Evolutionary conservation across 495 filamentous ascomycete genomes (phyloP).

Genomic region (Penicillium alfredii): DNA sequence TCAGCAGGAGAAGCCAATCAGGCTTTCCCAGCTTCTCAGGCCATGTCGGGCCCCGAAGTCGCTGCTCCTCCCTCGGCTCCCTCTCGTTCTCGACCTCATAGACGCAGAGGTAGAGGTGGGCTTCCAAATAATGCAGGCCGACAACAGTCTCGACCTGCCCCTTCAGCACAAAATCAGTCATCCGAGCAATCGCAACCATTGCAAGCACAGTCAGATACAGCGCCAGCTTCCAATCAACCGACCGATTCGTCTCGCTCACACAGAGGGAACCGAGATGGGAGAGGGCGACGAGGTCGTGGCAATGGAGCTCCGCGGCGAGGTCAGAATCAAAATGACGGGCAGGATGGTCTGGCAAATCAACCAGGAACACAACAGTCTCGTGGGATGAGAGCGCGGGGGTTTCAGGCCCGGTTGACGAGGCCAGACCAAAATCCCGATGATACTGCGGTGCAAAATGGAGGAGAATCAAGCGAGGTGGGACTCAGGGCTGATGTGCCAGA

Average conservation of each 20-base stretch:
- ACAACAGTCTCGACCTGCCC: slow-evolving; percentile 7
- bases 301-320: slow-evolving; percentile 19
- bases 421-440: slow-evolving; percentile 21
- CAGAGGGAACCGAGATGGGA: slow-evolving; percentile 32
- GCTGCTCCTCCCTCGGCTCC: slow-evolving; percentile 16
- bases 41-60: slow-evolving; percentile 17
- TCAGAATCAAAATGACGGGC: slow-evolving; percentile 20
- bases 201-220: slow-evolving; percentile 4
- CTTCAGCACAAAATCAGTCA: not conserved
- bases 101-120: slow-evolving; percentile 33
- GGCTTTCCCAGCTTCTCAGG: slow-evolving; percentile 4
- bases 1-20: slow-evolving; percentile 1
- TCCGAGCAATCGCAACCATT: slow-evolving; percentile 6
- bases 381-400: slow-evolving; percentile 43
- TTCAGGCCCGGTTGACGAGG: slow-evolving; percentile 47
- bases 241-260: slow-evolving; percentile 20
- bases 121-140: slow-evolving; percentile 23
- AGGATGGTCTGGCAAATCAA: slow-evolving; percentile 7
- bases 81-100: slow-evolving; percentile 24
- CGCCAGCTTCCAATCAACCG: slow-evolving; percentile 3
- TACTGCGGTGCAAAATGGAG: slow-evolving; percentile 19
- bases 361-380: slow-evolving; percentile 7
- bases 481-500: slow-evolving; percentile 49
- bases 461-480: slow-evolving; percentile 10
- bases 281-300: slow-evolving; percentile 28